Conservation (phyloP, 805 yeast species). For the Nakazawaea wyomingensis region DNA sequence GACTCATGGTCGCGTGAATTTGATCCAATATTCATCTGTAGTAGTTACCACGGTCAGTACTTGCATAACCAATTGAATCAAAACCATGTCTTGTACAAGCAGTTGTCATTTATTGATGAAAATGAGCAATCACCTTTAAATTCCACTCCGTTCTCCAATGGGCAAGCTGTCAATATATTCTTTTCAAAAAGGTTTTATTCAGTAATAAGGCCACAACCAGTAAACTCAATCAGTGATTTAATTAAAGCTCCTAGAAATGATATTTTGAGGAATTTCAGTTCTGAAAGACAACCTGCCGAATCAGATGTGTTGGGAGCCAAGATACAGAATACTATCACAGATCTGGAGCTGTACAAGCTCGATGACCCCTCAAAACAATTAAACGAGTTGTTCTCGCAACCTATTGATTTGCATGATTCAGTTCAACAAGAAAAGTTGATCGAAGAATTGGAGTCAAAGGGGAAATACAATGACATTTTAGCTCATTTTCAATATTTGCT, state of each 20-base stretch:
- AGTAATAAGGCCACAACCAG: background rate
- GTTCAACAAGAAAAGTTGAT: constrained; percentile 19
- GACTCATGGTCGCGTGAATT: background rate
- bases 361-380: no score
- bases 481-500: constrained; percentile 26
- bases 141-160: background rate
- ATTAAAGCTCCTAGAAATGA: background rate
- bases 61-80: background rate
- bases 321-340: no score
- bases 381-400: no score
- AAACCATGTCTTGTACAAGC: background rate
- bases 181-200: background rate
- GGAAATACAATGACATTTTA: constrained; percentile 27
- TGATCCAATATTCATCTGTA: background rate
- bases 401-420: constrained; percentile 5
- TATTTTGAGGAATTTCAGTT: no score
- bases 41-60: background rate
- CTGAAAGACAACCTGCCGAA: no score
- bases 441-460: constrained; percentile 18
- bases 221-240: background rate
- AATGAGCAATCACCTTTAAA: background rate
- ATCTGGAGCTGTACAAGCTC: no score
- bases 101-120: background rate
- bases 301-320: no score
- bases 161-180: background rate